Evolutionary conservation across 2,329 filamentous ascomycete genomes (phyloP).

Genomic region (Cordyceps militaris): DNA sequence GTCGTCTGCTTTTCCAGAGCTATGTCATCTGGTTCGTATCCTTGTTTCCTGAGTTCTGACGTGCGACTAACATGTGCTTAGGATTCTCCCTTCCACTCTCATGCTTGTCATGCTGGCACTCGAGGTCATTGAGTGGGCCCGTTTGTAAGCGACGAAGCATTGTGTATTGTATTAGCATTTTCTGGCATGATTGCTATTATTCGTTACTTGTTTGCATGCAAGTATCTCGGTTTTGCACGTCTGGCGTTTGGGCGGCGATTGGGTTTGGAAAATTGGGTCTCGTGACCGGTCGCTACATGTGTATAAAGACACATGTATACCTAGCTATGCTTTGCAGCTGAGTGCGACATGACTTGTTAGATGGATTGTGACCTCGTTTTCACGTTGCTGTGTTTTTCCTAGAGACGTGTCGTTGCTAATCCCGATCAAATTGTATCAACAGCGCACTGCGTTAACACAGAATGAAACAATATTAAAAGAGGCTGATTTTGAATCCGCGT

Average conservation of each 20-base stretch:
- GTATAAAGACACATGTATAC: neutral
- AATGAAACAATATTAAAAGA: neutral
- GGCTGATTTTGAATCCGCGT: neutral
- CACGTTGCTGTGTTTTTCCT: neutral
- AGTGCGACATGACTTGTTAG: neutral
- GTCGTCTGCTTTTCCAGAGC: constrained; percentile 87
- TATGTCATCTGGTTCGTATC: constrained; percentile 68
- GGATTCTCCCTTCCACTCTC: constrained; percentile 90
- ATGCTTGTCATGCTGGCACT: constrained; percentile 84
- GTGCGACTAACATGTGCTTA: constrained; percentile 30
- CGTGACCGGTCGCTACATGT: neutral
- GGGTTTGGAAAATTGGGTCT: neutral
- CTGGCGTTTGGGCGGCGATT: constrained; percentile 6
- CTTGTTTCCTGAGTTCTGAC: neutral
- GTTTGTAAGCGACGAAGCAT: constrained; percentile 13
- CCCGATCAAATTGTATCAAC: neutral
- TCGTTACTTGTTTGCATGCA: neutral
- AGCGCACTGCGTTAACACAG: neutral
- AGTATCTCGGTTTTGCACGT: neutral
- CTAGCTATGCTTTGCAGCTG: neutral
- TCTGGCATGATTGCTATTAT: neutral
- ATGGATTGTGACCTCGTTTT: neutral
- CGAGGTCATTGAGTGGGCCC: constrained; percentile 86
- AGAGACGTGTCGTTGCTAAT: neutral
- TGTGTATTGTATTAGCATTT: constrained; percentile 12